Base-by-base conservation (phyloP, 1,284 basidiomycete genomes). In the Cystobasidium pallidum region DNA sequence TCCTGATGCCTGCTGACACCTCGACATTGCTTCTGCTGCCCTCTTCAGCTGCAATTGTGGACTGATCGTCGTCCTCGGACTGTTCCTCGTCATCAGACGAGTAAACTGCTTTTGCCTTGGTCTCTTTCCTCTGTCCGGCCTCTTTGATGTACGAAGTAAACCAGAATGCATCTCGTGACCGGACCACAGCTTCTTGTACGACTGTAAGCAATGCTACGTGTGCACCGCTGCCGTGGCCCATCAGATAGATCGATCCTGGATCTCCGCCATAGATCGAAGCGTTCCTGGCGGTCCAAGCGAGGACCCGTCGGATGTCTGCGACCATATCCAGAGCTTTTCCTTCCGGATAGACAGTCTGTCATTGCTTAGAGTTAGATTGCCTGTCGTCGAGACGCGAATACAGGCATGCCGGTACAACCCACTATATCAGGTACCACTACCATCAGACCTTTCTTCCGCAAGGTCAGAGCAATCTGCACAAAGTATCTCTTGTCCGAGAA, bases 361-460 rank as follows among this genome's bases (percentile, higher is more conserved):
- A n/a, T 11, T 11, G 17, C 19, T 30, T 15, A 47, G n/a, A 19
- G n/a, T 28, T 21, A 45, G 30, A 17, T 30, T 24, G 49, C 73
- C 55, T 65, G 39, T 66, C 72, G 30, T 36, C 13, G 2, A 26
- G 3, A 43, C 34, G 32, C 3, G 11, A 1, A 26, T 47, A 24
- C 15, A 26, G 15, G 15, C 21, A 21, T 26, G 24, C n/a, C 28
- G 24, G 2, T n/a, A 21, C 4, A 17, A 72, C 62, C 13, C 36
- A 66, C 70, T 32, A 82, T 76, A 39, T 81, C 78, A 17, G 82
- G 81, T 0, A 82, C 77, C 21, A 82, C 76, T 57, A 82, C 81
- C 66, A 79, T 78, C 70, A 80, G 79, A 15, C 81, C 81, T 66
- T 80, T 75, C n/a, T 78, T 70, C 1, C 80, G 76, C 19, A 82